Base-by-base conservation (phyloP, 768 basidiomycete genomes). In the Lactarius indigo region DNA sequence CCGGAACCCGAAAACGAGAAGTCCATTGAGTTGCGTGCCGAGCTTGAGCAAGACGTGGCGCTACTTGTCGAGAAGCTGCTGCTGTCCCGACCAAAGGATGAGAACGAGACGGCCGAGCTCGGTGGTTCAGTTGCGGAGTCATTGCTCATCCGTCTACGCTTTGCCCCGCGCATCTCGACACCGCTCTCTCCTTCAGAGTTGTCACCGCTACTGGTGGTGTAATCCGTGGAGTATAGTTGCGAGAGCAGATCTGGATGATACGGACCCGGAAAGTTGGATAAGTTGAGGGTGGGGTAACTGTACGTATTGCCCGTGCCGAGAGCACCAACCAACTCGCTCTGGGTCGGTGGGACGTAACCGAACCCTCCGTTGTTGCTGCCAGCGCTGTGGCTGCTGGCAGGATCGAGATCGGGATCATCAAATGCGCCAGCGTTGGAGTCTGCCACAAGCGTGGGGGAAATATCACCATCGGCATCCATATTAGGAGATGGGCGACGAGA, bases 401-500 rank as follows among this genome's bases (percentile, higher is more conserved):
- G 52, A 35, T 64, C 62, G 23, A 28, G 17, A 12, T 68, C 66
- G 20, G 62, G 1, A 10, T 68, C 66, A 35, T 68, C 66, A 18
- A 68, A 68, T 5, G 63, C 62, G 26, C 6, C 26, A 1, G 54
- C 33, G 10, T 68, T 87, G 18, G 87, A 87, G 69, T 91, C 90
- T 0, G 88, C 86, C 0, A 85, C 89, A 31, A 91, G 82, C 0
- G 84, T 89, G 0, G 90, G 89, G 1, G 87, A 88, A 57, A 59
- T 9, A 44, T 64, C 61, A 1, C 78, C 75, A 12, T 87, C 61
- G 7, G n/a, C 55, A 62, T 77, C 88, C 1, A 70, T 71, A 73
- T 79, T 80, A 56, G 90, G 91, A 3, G 90, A 91, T 17, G 90
- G 79, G 20, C 90, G 88, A 13, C 88, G 85, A 74, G 87, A 89